phyloP scores from a whole-genome alignment of 2,329 filamentous ascomycete genomes.

The Neofusicoccum laricinum region DNA sequence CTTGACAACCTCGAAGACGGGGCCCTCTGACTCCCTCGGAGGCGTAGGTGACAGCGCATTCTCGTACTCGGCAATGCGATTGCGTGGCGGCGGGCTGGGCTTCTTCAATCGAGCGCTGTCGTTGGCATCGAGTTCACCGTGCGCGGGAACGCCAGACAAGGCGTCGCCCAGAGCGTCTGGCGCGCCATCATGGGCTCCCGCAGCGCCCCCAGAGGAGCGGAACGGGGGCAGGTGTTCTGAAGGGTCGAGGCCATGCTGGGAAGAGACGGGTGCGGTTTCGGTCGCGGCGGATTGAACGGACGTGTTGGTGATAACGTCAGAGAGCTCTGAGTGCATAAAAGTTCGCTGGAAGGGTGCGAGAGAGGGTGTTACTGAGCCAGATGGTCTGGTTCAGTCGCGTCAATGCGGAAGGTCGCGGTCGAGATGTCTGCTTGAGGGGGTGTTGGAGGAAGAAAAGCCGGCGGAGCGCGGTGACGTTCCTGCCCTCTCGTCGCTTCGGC shows the following conservation, averaged over 20 bases:
- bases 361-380: constrained; percentile 16
- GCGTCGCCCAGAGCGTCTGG: constrained; percentile 18
- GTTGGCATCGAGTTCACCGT: constrained; percentile 19
- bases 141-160: constrained; percentile 21
- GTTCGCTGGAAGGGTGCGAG: constrained; percentile 22
- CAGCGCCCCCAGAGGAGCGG: constrained; percentile 28
- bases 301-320: constrained; percentile 48
- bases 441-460: background rate
- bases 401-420: background rate
- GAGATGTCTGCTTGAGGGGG: background rate
- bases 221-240: constrained; percentile 45
- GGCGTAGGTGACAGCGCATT: constrained; percentile 40
- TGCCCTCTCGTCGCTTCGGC: background rate
- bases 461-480: constrained; percentile 3
- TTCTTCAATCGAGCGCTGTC: constrained; percentile 35
- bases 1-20: constrained; percentile 53
- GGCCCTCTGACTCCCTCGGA: constrained; percentile 41
- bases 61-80: constrained; percentile 57
- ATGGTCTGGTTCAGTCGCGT: constrained; percentile 15
- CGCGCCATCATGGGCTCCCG: constrained; percentile 18
- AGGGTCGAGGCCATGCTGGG: constrained; percentile 59
- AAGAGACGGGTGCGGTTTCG: constrained; percentile 34
- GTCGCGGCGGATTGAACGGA: constrained; percentile 37
- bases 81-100: constrained; percentile 42
- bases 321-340: constrained; percentile 66